phyloP scores from a whole-genome alignment of 2,329 filamentous ascomycete genomes.

The Penicillium sp. region DNA sequence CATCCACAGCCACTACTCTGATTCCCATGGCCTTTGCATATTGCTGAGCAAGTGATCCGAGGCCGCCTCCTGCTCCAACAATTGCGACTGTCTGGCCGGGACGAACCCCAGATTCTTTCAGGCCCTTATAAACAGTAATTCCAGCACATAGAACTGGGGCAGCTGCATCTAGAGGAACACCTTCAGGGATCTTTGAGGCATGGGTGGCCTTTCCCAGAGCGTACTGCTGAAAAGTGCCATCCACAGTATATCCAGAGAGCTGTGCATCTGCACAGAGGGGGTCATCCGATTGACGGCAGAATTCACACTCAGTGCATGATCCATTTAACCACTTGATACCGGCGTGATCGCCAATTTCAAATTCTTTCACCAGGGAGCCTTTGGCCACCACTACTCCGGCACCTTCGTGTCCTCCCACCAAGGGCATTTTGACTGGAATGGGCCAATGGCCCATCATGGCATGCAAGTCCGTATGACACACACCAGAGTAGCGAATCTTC shows the following conservation, averaged over 20 bases:
- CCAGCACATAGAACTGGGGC: slow-evolving; percentile 83
- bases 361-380: slow-evolving; percentile 73
- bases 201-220: slow-evolving; percentile 83
- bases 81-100: slow-evolving; percentile 81
- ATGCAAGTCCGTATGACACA: slow-evolving; percentile 84
- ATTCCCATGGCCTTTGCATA: slow-evolving; percentile 92
- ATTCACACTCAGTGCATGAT: slow-evolving; percentile 78
- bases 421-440: slow-evolving; percentile 74
- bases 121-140: slow-evolving; percentile 87
- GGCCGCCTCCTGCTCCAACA: slow-evolving; percentile 82
- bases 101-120: slow-evolving; percentile 77
- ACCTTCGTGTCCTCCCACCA: slow-evolving; percentile 73
- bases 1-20: slow-evolving; percentile 78
- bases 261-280: slow-evolving; percentile 75
- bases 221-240: slow-evolving; percentile 93
- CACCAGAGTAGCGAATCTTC: slow-evolving; percentile 87
- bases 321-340: slow-evolving; percentile 93
- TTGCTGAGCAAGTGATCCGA: slow-evolving; percentile 79
- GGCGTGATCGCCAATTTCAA: slow-evolving; percentile 78
- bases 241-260: slow-evolving; percentile 87
- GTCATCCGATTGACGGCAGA: slow-evolving; percentile 78
- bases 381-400: slow-evolving; percentile 78
- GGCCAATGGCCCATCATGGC: slow-evolving; percentile 91
- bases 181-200: slow-evolving; percentile 79
- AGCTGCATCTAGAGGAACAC: slow-evolving; percentile 74